Base-by-base conservation (phyloP, 805 yeast species). In the Kazachstania martiniae region DNA sequence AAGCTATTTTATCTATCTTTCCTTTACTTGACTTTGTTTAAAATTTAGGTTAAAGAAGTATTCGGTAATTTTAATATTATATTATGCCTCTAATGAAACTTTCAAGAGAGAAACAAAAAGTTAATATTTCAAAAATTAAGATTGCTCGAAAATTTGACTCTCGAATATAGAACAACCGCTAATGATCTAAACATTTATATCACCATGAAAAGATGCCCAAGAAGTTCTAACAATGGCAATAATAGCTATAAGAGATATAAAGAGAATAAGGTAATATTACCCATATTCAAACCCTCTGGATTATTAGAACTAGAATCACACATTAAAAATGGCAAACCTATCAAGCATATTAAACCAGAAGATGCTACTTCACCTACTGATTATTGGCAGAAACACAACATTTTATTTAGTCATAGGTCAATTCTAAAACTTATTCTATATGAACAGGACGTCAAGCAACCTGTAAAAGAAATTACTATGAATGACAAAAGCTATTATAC, bases 231-330 rank as follows among this genome's bases (percentile, higher is more conserved):
- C n/a, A n/a, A n/a, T n/a, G n/a, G n/a, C n/a, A n/a, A n/a, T n/a
- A n/a, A n/a, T n/a, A n/a, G n/a, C n/a, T 16, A 17, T 29, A 5
- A 15, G 29, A 25, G 18, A 28, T 12, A 28, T 27, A 13, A 18
- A 33, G 5, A 15, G 10, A 7, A 33, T 27, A 21, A 26, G 33
- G 30, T 18, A 21, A 38, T 43, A 3, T 19, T 51, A 18, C 59
- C 59, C 4, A 34, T 40, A 13, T 65, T 62, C 41, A 54, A 56
- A 32, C 61, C 62, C 2, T 62, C 71, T 1, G 71, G 71, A 1
- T 38, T 63, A 4, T 39, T 66, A 22, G 66, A 66, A 18, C 51
- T 56, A 34, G 71, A 62, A 19, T 53, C 64, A 4, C 50, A 59
- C 34, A 51, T 46, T 31, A 43, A 49, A 12, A 39, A 50, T 12